Evolutionary conservation across 352 stramenopile genomes (phyloP).

Genomic region (Phytophthora pluvialis): DNA sequence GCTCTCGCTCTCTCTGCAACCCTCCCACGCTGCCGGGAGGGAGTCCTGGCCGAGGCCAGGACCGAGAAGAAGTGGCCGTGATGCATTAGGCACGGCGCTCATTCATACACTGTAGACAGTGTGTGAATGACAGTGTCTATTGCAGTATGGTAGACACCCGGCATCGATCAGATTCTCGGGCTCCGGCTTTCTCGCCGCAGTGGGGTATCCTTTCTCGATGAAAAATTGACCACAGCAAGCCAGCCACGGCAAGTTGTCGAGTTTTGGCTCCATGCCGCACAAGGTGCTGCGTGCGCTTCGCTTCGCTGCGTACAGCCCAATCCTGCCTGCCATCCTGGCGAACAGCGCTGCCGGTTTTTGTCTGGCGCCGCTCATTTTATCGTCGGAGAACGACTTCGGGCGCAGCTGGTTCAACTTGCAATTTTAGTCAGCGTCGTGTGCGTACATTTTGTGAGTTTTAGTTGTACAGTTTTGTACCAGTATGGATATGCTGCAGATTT

Average conservation of each 20-base stretch:
- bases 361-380: constrained; percentile 23
- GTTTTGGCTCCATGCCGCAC: neutral
- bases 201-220: constrained; percentile 12
- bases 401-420: constrained; percentile 15
- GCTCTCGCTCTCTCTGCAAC: constrained; percentile 19
- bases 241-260: neutral
- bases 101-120: neutral
- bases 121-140: neutral
- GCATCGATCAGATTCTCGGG: constrained; percentile 24
- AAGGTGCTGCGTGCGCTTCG: constrained; percentile 6
- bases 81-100: constrained; percentile 3
- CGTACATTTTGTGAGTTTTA: neutral
- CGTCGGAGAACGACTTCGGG: constrained; percentile 10
- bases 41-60: neutral
- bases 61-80: neutral
- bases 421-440: constrained; percentile 11
- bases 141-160: neutral
- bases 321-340: constrained; percentile 35
- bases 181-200: constrained; percentile 31
- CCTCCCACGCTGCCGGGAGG: constrained; percentile 1
- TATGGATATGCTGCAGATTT: neutral
- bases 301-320: constrained; percentile 1
- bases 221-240: constrained; percentile 6
- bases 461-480: no score
- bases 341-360: constrained; percentile 23